Conservation (phyloP, 345 rosid genomes). For the Euphorbia tirucalli region DNA sequence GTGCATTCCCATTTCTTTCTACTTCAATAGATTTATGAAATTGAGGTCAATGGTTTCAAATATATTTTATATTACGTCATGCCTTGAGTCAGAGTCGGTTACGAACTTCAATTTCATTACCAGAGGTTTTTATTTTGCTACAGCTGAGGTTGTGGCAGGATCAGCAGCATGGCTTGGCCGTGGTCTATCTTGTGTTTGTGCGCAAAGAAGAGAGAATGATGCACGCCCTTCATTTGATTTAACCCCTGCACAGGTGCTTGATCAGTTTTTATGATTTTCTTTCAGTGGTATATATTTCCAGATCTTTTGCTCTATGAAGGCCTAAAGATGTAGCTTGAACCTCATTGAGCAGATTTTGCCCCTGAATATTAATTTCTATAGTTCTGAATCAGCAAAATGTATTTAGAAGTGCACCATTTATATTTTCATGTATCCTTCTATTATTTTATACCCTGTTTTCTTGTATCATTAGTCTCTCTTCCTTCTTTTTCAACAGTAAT, state of each 20-base stretch:
- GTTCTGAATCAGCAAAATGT: neutral
- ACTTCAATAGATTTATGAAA: neutral
- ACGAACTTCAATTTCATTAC: constrained; percentile 24
- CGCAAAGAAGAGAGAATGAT: constrained; percentile 82
- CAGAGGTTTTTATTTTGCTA: constrained; percentile 36
- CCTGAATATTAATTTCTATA: neutral
- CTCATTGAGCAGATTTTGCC: neutral
- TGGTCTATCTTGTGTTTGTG: constrained; percentile 98
- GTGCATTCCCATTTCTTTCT: neutral
- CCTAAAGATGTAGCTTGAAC: neutral
- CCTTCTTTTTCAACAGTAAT: neutral
- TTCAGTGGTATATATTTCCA: neutral
- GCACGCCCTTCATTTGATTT: constrained; percentile 92
- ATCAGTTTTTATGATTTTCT: neutral
- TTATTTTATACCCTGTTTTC: neutral
- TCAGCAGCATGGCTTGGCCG: constrained; percentile 98
- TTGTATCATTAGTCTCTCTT: neutral
- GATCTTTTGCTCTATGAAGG: neutral
- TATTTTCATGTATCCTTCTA: neutral
- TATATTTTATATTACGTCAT: constrained; percentile 12
- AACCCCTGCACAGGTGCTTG: constrained; percentile 81
- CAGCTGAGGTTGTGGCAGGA: constrained; percentile 99
- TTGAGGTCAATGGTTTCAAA: neutral
- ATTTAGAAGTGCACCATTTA: neutral
- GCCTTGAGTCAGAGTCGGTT: constrained; percentile 3